phyloP scores from a whole-genome alignment of 2,329 filamentous ascomycete genomes.

The Berkeleyomyces rouxiae region DNA sequence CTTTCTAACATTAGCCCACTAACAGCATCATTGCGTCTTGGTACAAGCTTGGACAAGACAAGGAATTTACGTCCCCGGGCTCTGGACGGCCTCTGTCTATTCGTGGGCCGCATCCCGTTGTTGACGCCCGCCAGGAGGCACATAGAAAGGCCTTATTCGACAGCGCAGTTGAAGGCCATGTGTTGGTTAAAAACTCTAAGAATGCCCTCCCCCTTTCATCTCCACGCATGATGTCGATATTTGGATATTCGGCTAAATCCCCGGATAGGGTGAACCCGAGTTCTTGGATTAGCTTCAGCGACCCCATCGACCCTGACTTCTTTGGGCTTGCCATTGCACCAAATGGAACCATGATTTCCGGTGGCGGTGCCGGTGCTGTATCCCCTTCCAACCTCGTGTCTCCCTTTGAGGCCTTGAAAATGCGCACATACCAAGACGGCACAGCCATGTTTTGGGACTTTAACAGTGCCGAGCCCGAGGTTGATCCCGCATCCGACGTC shows the following conservation, averaged over 20 bases:
- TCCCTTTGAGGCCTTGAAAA: slow-evolving; percentile 38
- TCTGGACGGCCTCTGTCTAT: slow-evolving; percentile 35
- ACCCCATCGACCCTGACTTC: slow-evolving; percentile 19
- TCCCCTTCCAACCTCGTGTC: slow-evolving; percentile 31
- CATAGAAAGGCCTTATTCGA: slow-evolving; percentile 28
- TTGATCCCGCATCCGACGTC: slow-evolving; percentile 38
- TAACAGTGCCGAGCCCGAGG: slow-evolving; percentile 27
- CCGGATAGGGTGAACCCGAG: slow-evolving; percentile 28
- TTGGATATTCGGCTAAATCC: slow-evolving; percentile 40
- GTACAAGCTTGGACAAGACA: slow-evolving; percentile 38
- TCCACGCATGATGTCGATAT: slow-evolving; percentile 38
- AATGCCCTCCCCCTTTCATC: slow-evolving; percentile 36
- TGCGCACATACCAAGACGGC: slow-evolving; percentile 35
- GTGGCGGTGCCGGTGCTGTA: slow-evolving; percentile 33
- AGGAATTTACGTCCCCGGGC: slow-evolving; percentile 29
- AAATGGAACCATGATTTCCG: slow-evolving; percentile 16
- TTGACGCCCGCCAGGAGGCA: slow-evolving; percentile 30
- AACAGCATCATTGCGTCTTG: slow-evolving; percentile 35
- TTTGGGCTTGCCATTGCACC: slow-evolving; percentile 25
- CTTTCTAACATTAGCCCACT: background rate
- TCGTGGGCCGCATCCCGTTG: slow-evolving; percentile 30
- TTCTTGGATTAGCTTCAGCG: slow-evolving; percentile 21
- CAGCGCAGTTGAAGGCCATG: slow-evolving; percentile 46
- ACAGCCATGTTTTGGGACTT: slow-evolving; percentile 46
- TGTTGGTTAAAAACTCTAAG: slow-evolving; percentile 45